Evolutionary conservation across 306 rosid genomes (phyloP), one percentile per base, ranked within the genome.

Genomic region (Trifolium subterraneum): DNA sequence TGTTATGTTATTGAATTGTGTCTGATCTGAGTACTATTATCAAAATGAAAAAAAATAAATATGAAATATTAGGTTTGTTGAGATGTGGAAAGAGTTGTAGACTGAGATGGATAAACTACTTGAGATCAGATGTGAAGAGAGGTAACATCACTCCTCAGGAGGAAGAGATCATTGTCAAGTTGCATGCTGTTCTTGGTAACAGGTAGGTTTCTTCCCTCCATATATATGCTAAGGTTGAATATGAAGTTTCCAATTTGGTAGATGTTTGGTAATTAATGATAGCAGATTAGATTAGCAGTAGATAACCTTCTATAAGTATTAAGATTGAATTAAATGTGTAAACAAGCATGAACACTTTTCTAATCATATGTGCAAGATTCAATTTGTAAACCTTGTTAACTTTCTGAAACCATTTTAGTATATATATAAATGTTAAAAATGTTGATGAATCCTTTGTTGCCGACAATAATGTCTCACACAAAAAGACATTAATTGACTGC

Each of bases 41-140:
- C 2, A 7, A 50, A 16, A 48, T 51, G 23, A 50, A 50, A 2
- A 39, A 39, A 9, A 39, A 35, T 2, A 6, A 0, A 9, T 9
- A 38, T 42, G 48, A 44, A 44, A 51, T 51, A 20, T 18, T 51
- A 51, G 93, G 93, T 3, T 77, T 90, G 87, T 74, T 78, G 9
- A 86, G 96, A 84, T 88, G 93, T 72, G 96, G 96, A 50, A 90
- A 90, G 83, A 90, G 98, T 75, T 90, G 98, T 60, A 89, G 98
- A 82, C 82, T 93, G 67, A 89, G 98, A 74, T 93, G 98, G 98
- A 93, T 89, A 7, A 93, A 93, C 72, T 90, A 90, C 70, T 80
- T 93, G 78, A 84, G 98, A 77, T 82, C 85, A 44, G 93, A 90
- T 45, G 87, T 93, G 76, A 93, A 89, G 95, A 90, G 98, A 84